Conservation (phyloP, 805 yeast species). For the Sugiyamaella floridensis region DNA sequence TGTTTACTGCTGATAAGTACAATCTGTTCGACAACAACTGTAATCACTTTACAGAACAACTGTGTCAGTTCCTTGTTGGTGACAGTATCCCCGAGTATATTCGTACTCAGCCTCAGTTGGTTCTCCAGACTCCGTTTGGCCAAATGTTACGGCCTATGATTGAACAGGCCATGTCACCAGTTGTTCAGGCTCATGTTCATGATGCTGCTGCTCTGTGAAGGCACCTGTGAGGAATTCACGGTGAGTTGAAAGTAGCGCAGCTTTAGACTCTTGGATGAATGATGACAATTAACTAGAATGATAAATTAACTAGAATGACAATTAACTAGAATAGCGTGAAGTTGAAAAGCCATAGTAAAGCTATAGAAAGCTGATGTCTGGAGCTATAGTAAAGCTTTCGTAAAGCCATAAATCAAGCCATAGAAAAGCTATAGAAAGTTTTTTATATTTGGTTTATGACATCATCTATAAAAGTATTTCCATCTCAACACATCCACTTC, state of each 20-base stretch:
- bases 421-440: no score
- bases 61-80: constrained; percentile 52
- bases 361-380: no score
- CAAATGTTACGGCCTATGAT: constrained; percentile 38
- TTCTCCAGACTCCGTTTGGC: constrained; percentile 46
- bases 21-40: constrained; percentile 59
- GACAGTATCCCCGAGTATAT: constrained; percentile 48
- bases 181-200: constrained; percentile 12
- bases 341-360: no score
- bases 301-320: no score
- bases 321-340: no score
- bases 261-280: not conserved
- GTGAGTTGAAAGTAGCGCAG: no score
- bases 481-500: no score
- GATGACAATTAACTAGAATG: not conserved
- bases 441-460: no score
- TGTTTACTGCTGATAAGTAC: constrained; percentile 43
- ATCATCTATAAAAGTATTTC: no score
- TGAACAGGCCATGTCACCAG: constrained; percentile 20
- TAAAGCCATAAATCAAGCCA: no score
- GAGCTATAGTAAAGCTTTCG: no score
- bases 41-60: constrained; percentile 57
- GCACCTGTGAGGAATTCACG: no score
- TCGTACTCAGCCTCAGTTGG: constrained; percentile 45
- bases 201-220: constrained; percentile 7